Evolutionary conservation across 139 green algal species (phyloP).

Genomic region (Diplosphaera chodatii): DNA sequence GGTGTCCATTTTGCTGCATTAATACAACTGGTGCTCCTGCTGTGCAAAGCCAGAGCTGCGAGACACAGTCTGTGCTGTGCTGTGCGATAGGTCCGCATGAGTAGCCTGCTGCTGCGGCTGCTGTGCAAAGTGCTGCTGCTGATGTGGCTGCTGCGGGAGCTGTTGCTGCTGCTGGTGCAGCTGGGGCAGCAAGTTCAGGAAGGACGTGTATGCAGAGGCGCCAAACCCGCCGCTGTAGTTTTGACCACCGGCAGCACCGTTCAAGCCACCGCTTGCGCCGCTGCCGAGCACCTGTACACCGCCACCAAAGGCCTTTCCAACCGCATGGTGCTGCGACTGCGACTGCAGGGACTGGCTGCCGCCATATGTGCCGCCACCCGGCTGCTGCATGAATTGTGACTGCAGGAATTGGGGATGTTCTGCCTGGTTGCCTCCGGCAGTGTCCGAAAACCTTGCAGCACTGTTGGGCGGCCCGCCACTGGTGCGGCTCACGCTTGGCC

Average conservation of each 20-base stretch:
- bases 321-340: too few species aligned
- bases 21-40: neutral
- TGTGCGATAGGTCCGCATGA: too few species aligned
- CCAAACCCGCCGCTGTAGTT: neutral
- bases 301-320: neutral
- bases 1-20: too few species aligned
- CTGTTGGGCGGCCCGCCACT: too few species aligned
- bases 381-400: constrained; percentile 15
- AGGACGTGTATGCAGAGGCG: neutral
- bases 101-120: neutral
- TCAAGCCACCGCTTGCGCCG: neutral
- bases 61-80: neutral
- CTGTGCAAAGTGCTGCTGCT: neutral
- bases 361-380: too few species aligned
- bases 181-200: neutral
- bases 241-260: neutral
- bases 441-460: too few species aligned
- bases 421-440: too few species aligned
- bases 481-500: too few species aligned
- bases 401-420: constrained; percentile 10
- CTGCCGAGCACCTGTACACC: neutral
- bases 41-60: neutral
- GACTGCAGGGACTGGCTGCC: neutral
- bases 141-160: too few species aligned
- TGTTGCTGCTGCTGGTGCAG: neutral